Evolutionary conservation across 2,329 filamentous ascomycete species (phyloP).

Genomic region (Calonectria multiphialidica): DNA sequence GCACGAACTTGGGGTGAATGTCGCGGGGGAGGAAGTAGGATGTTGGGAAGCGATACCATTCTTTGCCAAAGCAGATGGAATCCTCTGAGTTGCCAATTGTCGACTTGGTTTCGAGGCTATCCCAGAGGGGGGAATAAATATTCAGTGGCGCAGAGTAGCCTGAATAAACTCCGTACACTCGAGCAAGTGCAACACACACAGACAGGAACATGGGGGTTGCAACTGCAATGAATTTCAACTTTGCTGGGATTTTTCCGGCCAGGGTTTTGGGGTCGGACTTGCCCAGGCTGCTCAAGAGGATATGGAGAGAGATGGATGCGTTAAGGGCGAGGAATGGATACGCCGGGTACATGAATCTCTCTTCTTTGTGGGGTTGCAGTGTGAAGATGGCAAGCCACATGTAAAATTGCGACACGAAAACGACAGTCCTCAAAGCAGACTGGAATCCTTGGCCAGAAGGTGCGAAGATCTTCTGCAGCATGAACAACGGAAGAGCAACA

Average conservation of each 20-base stretch:
- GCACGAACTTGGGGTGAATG: slow-evolving; percentile 89
- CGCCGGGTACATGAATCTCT: slow-evolving; percentile 97
- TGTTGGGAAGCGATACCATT: slow-evolving; percentile 98
- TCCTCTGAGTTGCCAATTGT: slow-evolving; percentile 71
- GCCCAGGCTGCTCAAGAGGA: slow-evolving; percentile 81
- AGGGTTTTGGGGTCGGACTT: slow-evolving; percentile 75
- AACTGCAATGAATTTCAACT: slow-evolving; percentile 78
- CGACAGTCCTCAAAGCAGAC: slow-evolving; percentile 79
- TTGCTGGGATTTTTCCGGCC: slow-evolving; percentile 78
- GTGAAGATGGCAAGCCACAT: slow-evolving; percentile 95
- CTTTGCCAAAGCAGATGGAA: slow-evolving; percentile 90
- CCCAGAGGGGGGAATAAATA: slow-evolving; percentile 76
- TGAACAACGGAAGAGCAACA: slow-evolving; percentile 78
- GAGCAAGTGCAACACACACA: slow-evolving; percentile 74
- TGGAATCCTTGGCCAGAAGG: slow-evolving; percentile 73
- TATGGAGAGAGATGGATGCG: slow-evolving; percentile 86
- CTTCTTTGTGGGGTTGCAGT: slow-evolving; percentile 94
- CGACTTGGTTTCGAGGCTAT: slow-evolving; percentile 58
- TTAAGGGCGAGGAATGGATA: slow-evolving; percentile 94
- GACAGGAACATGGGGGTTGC: slow-evolving; percentile 72
- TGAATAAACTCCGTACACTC: slow-evolving; percentile 81
- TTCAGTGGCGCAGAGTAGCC: slow-evolving; percentile 86
- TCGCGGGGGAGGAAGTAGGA: slow-evolving; percentile 90
- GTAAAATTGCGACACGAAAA: slow-evolving; percentile 90
- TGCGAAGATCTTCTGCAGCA: slow-evolving; percentile 77